A percentile compares a stretch with the other conserved stretches of the same genome.
These are phyloP conservation scores for Taphrina flavorubra DNA, from an alignment of 1,139 yeast genomes.

Conservation along the genomic window DNA sequence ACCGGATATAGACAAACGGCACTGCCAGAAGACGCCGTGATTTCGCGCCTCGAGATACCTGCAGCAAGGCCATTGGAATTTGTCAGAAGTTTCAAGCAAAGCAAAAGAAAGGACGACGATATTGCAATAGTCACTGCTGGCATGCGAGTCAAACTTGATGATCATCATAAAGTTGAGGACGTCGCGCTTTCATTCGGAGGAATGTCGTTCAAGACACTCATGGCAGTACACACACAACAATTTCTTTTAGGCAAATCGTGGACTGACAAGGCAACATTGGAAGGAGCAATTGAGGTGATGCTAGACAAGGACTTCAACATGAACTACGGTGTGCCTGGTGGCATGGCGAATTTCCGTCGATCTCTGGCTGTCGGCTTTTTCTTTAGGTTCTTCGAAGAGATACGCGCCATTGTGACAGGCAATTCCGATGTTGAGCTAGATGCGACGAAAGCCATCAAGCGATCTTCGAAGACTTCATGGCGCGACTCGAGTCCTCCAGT, in stretches of 20 bases:
- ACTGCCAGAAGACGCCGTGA: conserved; percentile 52
- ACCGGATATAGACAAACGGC: conserved; percentile 55
- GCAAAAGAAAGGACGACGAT: conserved; percentile 59
- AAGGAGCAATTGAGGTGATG: conserved; percentile 49
- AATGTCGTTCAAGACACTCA: conserved; percentile 57
- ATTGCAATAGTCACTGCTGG: conserved; percentile 58
- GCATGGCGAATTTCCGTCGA: conserved; percentile 57
- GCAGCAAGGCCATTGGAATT: conserved; percentile 52
- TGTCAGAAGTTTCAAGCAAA: conserved; percentile 56
- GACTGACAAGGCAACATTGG: conserved; percentile 48
- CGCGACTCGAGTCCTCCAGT: conserved; percentile 53
- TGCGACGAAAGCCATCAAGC: conserved; percentile 52
- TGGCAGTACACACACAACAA: conserved; percentile 52
- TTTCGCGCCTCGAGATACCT: conserved; percentile 55
- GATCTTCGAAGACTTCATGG: conserved; percentile 53
- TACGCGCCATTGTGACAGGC: conserved; percentile 44
- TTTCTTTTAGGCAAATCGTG: conserved; percentile 50
- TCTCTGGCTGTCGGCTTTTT: conserved; percentile 56
- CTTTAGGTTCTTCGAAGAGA: conserved; percentile 54
- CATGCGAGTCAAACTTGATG: conserved; percentile 49
- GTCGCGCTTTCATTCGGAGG: conserved; percentile 57
- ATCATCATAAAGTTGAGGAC: conserved; percentile 48
- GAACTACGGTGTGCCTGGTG: conserved; percentile 57
- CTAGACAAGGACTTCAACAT: conserved; percentile 53
- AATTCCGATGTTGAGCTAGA: conserved; percentile 48